Evolutionary conservation across 2,329 filamentous ascomycete species (phyloP), one percentile per base, ranked within the genome.

Genomic region (Tolypocladium nubicola): DNA sequence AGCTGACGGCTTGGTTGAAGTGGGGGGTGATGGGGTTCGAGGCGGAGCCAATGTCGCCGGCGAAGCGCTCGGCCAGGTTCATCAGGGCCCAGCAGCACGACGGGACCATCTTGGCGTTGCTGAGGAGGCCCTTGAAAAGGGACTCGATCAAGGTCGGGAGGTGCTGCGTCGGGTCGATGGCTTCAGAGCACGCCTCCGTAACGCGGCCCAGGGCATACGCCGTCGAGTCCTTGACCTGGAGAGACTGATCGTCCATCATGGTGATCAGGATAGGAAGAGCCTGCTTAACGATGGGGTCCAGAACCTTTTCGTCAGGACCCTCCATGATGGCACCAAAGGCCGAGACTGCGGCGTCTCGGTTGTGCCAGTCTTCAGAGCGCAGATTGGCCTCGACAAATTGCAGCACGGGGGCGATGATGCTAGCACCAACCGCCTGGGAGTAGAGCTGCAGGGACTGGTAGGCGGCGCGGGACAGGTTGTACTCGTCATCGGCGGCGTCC

Each of bases 81-180:
- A 99, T 97, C 64, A 99, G 77, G 38, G 94, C 92, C 94, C 95
- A 97, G 78, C 94, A 99, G 84, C 94, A 97, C 37, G 94, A 99
- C 57, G 90, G 86, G 38, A 93, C 94, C 86, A 99, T 99, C 83
- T 96, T 97, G 59, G 91, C 88, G 71, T 88, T 94, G 76, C 89
- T 93, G 59, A 90, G 85, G 59, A 99, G 81, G 54, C 93, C 94
- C 64, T 86, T 85, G 78, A 99, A 99, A 11, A 99, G 83, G 45
- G 92, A 89, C 57, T 85, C 84, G 67, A 99, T 93, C 61, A 99
- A 79, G 23, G 88, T 84, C 62, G 91, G 88, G 6, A 99, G 82
- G 70, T 97, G 90, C 61, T 86, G 79, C 64, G 82, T 78, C 45
- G 90, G 88, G 70, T 99, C 93, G 67, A 99, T 95, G 50, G 92